Evolutionary conservation across 2,329 filamentous ascomycete species (phyloP).

Genomic region (Penicillium sp.): DNA sequence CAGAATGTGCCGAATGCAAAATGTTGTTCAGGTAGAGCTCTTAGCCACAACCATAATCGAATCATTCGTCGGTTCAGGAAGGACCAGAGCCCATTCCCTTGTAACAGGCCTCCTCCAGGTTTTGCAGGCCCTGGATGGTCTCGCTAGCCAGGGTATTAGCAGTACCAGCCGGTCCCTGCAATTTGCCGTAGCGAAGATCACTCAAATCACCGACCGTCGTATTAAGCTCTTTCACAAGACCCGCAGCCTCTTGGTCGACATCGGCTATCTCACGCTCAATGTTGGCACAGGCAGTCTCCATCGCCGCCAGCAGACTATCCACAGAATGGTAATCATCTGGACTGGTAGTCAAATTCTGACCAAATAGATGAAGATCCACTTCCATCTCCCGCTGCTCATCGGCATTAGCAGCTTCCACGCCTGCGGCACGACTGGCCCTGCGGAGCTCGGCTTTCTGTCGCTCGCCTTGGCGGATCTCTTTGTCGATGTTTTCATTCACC

Average conservation of each 20-base stretch:
- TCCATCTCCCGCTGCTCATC: conserved; percentile 48
- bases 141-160: conserved; percentile 69
- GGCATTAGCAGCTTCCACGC: conserved; percentile 41
- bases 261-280: conserved; percentile 71
- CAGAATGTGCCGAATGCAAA: not conserved
- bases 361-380: conserved; percentile 66
- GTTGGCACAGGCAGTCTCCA: conserved; percentile 69
- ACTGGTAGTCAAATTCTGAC: conserved; percentile 46
- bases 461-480: conserved; percentile 45
- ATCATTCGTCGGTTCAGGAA: not conserved
- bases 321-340: conserved; percentile 64
- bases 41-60: not conserved
- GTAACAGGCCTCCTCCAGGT: conserved; percentile 69
- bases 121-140: conserved; percentile 69
- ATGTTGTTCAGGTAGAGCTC: not conserved
- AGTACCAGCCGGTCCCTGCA: conserved; percentile 58
- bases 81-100: conserved; percentile 22
- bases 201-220: conserved; percentile 75
- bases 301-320: conserved; percentile 68
- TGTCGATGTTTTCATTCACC: conserved; percentile 62
- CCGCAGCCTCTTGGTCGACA: conserved; percentile 69
- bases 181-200: conserved; percentile 79
- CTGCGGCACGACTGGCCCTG: conserved; percentile 39
- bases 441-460: conserved; percentile 47
- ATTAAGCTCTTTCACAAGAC: conserved; percentile 66